phyloP scores from a whole-genome alignment of 345 rosid genomes.

The Populus nigra region DNA sequence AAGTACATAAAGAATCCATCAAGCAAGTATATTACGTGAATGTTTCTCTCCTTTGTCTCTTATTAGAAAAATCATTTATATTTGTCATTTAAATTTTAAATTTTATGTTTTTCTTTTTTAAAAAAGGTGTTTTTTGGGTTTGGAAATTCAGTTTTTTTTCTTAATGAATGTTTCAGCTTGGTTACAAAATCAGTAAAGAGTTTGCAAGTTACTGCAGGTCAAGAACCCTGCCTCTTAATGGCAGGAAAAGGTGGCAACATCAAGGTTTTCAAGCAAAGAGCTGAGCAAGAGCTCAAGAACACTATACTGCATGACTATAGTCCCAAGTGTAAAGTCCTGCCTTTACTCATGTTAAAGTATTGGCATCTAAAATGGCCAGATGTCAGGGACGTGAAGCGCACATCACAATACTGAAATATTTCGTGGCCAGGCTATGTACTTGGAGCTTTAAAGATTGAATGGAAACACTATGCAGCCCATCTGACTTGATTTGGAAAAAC shows the following conservation, averaged over 20 bases:
- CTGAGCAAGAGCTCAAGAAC: not conserved
- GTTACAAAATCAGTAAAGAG: not conserved
- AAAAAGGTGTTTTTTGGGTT: not conserved
- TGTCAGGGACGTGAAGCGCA: not conserved
- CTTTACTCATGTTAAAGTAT: not conserved
- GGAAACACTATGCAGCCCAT: too few species aligned
- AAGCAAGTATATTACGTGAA: not conserved
- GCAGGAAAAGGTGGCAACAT: not conserved
- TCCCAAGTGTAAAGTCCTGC: not conserved
- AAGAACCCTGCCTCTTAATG: not conserved
- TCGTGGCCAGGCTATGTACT: not conserved
- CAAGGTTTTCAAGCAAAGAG: not conserved
- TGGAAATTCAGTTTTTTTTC: too few species aligned
- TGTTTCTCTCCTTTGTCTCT: not conserved
- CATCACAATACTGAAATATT: too few species aligned
- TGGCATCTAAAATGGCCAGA: not conserved
- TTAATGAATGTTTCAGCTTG: not conserved
- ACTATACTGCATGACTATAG: not conserved
- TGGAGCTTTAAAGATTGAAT: not conserved
- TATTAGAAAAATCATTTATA: not conserved
- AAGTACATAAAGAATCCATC: not conserved
- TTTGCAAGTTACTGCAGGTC: not conserved
- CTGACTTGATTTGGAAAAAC: too few species aligned
- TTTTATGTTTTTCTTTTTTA: not conserved
- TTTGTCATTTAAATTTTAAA: too few species aligned